Evolutionary conservation across 139 green algal species (phyloP), one percentile per base, ranked within the genome.

Genomic region (Microglena sp.): DNA sequence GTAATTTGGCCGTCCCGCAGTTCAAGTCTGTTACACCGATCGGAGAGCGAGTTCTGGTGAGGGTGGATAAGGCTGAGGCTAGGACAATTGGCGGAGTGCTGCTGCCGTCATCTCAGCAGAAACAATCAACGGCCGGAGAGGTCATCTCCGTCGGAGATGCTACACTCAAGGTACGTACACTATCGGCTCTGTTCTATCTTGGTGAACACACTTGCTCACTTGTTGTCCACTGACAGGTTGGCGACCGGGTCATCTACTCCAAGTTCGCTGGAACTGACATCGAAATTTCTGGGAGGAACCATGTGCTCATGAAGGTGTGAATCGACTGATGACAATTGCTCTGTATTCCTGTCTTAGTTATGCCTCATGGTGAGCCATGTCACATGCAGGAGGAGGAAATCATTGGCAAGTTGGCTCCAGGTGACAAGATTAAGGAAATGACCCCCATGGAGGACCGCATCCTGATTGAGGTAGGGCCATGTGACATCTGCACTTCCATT

Each of bases 231-330:
- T 18, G 18, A 11, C 71, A 92, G 80, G 63, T 33, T 6, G 90
- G 89, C n/a, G 90, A 95, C 71, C 85, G 80, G 7, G 88, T 98
- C 26, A 81, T 97, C 27, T 97, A 97, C 80, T 90, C 81, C 32
- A 95, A 98, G 85, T 98, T 86, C 61, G 91, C 92, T 11, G 92
- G 92, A 60, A 97, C 91, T 28, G 87, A 97, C 68, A 43, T 98
- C 22, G 80, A 89, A 32, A 33, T 97, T n/a, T 55, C 77, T 15
- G 87, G 76, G 43, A 70, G 62, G 2, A 76, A 86, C 40, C 80
- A 91, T 56, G 78, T 98, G 29, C 69, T 98, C 53, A 82, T 98
- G 22, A 98, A 96, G 85, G 87, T 92, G 73, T 4, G 74, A 8
- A 21, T n/a, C 55, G 55, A 32, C 28, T 31, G 28, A 29, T n/a